Conservation (phyloP, 176 grass and related monocot species). For the Secale cereale region DNA sequence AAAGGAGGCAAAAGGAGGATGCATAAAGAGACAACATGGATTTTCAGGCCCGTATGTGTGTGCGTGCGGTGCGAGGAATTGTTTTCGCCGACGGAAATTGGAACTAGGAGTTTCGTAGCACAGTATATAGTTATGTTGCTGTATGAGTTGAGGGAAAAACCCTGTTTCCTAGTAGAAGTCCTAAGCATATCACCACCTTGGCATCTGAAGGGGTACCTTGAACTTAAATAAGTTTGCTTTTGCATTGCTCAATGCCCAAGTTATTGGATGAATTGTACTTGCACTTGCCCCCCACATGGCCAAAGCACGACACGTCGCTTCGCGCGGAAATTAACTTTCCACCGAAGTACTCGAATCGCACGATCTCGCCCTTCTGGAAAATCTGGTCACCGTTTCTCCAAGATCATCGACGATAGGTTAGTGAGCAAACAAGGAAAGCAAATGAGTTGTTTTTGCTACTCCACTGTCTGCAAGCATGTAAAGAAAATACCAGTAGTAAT, state of each 20-base stretch:
- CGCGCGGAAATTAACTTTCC: background rate
- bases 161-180: background rate
- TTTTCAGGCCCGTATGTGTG: background rate
- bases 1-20: background rate
- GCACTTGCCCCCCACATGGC: slow-evolving; percentile 31
- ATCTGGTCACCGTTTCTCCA: background rate
- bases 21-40: background rate
- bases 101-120: background rate
- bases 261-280: background rate
- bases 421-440: background rate
- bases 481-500: background rate
- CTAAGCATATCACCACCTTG: background rate
- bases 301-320: slow-evolving; percentile 9
- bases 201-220: background rate
- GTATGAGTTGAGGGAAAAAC: background rate
- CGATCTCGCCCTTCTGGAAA: background rate
- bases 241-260: background rate
- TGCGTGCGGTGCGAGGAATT: background rate
- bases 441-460: background rate
- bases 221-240: background rate
- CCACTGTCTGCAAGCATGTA: background rate
- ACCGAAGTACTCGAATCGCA: background rate
- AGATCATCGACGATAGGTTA: background rate
- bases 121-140: background rate
- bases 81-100: background rate